phyloP scores from a whole-genome alignment of 1,284 basidiomycete species.

The Austroboletus novae-zelandiae region DNA sequence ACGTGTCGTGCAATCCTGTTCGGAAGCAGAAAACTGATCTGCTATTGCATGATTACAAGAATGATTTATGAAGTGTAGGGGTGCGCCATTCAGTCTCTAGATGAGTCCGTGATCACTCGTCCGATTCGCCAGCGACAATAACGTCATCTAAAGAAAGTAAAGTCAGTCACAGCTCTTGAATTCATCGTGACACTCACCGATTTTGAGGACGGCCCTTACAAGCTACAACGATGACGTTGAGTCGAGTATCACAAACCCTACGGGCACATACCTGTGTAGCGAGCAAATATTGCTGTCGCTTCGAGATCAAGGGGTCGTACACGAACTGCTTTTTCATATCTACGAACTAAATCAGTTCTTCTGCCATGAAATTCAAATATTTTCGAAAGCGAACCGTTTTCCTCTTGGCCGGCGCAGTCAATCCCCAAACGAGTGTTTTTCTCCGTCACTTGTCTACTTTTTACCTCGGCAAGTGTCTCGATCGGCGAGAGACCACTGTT shows the following conservation, averaged over 20 bases:
- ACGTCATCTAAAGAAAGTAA: slow-evolving; percentile 26
- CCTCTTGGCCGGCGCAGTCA: slow-evolving; percentile 85
- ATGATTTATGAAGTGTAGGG: slow-evolving; percentile 18
- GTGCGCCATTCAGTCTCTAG: slow-evolving; percentile 12
- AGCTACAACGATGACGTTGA: slow-evolving; percentile 17
- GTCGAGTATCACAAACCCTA: background rate
- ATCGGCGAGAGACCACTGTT: slow-evolving; percentile 97
- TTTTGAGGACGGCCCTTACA: slow-evolving; percentile 34
- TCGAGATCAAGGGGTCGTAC: slow-evolving; percentile 95
- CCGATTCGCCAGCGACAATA: slow-evolving; percentile 31
- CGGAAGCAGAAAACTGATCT: background rate
- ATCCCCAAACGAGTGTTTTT: slow-evolving; percentile 85
- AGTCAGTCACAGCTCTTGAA: slow-evolving; percentile 1
- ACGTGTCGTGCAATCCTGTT: too few relatives aligned
- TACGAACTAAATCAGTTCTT: slow-evolving; percentile 31
- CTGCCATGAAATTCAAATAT: background rate
- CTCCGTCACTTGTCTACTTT: slow-evolving; percentile 91
- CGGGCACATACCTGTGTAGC: slow-evolving; percentile 82
- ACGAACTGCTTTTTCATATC: slow-evolving; percentile 99
- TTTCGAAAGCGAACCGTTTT: slow-evolving; percentile 66
- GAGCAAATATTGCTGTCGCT: slow-evolving; percentile 94
- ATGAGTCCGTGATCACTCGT: slow-evolving; percentile 20
- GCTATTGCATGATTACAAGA: slow-evolving; percentile 26
- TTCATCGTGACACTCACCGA: slow-evolving; percentile 21
- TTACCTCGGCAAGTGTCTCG: slow-evolving; percentile 93